Base-by-base conservation (phyloP, 306 rosid genomes). In the Glycine tomentella region DNA sequence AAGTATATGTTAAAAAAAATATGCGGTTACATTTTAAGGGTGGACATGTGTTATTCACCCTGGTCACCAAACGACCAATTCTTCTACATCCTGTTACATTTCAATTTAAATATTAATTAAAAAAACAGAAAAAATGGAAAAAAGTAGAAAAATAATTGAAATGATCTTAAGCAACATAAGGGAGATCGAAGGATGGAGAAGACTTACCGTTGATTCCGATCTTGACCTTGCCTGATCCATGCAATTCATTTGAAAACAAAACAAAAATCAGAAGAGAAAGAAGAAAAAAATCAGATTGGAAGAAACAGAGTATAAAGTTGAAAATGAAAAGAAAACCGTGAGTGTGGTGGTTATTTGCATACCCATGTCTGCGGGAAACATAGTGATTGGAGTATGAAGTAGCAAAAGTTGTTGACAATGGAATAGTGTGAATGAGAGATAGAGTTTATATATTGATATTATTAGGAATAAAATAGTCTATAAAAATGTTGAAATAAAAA, bases 51-150 rank as follows among this genome's bases (percentile, higher is more conserved):
- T 20, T n/a, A 20, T 20, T 20, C 5, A 91, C 91, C 62, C 94
- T 89, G 3, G 94, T 92, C 7, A 93, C 96, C 94, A 93, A 87
- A 68, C 97, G 88, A 0, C 94, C 94, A 8, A 93, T 93, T 77
- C 97, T 91, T 89, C 97, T 94, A 34, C 91, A 93, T 57, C 97
- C 97, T 92, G 59, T 13, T 57, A 3, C 40, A 58, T 48, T 48
- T 3, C 0, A 45, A 3, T 1, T 4, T 10, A 10, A 69, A 2
- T 20, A 20, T 3, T 1, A 10, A 42, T 7, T 4, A 38, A 38
- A 38, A n/a, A 38, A 46, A 8, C n/a, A 9, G 17, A 0, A 20
- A 3, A 49, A 20, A 20, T 5, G 2, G 15, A 20, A 20, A 20
- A n/a, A 0, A 48, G 74, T 20, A 0, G 44, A 2, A 9, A 0